phyloP scores from a whole-genome alignment of 768 basidiomycete species.

The Amanita rubescens region DNA sequence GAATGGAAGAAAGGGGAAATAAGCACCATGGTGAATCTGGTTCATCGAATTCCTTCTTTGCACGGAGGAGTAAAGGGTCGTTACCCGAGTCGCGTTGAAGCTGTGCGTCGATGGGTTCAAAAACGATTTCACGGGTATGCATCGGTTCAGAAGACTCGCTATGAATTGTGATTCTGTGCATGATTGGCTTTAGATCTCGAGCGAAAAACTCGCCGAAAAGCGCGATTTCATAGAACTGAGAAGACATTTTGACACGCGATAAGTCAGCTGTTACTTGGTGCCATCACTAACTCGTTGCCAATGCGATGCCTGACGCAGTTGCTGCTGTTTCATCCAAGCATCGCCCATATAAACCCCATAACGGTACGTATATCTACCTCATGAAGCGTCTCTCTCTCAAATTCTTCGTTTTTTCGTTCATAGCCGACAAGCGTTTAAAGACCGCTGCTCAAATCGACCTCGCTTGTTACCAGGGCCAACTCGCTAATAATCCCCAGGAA shows the following conservation, averaged over 20 bases:
- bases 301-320: constrained; percentile 4
- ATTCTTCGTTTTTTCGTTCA: constrained; percentile 18
- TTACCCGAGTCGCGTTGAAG: constrained; percentile 50
- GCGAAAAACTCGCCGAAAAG: constrained; percentile 79
- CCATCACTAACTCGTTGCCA: not conserved
- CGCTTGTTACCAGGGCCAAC: constrained; percentile 13
- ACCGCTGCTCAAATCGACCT: constrained; percentile 1
- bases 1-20: not conserved
- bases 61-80: constrained; percentile 65
- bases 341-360: constrained; percentile 11
- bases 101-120: constrained; percentile 69
- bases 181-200: constrained; percentile 64
- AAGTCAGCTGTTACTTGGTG: not conserved
- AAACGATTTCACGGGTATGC: constrained; percentile 73
- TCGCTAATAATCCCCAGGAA: constrained; percentile 9
- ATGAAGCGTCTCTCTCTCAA: constrained; percentile 28
- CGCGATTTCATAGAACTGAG: constrained; percentile 71
- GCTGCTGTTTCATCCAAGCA: not conserved
- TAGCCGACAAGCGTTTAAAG: constrained; percentile 14
- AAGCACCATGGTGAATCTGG: constrained; percentile 59
- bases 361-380: constrained; percentile 2
- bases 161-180: constrained; percentile 77
- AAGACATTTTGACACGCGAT: constrained; percentile 38
- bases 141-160: constrained; percentile 70
- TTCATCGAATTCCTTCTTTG: constrained; percentile 65